Base-by-base conservation (phyloP, 345 rosid genomes). In the Eucalyptus dawsonii region DNA sequence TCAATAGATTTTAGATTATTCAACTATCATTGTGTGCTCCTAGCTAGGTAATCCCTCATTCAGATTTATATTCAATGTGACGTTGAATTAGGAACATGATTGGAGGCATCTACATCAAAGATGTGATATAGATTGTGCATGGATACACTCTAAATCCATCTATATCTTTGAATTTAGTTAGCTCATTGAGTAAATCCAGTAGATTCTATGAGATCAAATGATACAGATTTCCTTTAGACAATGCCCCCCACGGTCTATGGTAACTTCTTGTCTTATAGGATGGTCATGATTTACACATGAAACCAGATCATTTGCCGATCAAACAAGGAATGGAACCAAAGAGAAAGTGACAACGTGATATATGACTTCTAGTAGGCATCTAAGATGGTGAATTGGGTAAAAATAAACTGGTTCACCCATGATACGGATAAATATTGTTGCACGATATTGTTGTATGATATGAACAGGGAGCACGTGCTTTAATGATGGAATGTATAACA, bases 301-400 rank as follows among this genome's bases (percentile, higher is more conserved):
- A 65, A n/a, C 76, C 3, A 4, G 40, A 65, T 65, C 76, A 65
- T 65, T 65, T n/a, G 40, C 76, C 0, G 3, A 65, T 65, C 6
- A n/a, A 65, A 65, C 76, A n/a, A 65, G 76, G 40, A 67, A n/a
- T 17, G 76, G 80, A 67, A 15, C 80, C 11, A 67, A 67, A 67
- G 40, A n/a, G 11, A 31, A 15, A 67, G 40, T 31, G 80, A 15
- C 17, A 17, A 15, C 1, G 0, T 0, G 5, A n/a, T 3, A 15
- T 17, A 31, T 9, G 42, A n/a, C 37, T 65, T 65, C 40, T n/a
- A 65, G 11, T n/a, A n/a, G 21, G 37, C 1, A n/a, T n/a, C 22
- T 67, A 31, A 31, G 80, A 67, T 31, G 16, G 40, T 31, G 80
- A 31, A 67, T 8, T 67, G 21, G 40, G 80, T 67, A 7, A 15